Evolutionary conservation across 2,329 filamentous ascomycete genomes (phyloP).

Genomic region (Colletotrichum higginsianum): DNA sequence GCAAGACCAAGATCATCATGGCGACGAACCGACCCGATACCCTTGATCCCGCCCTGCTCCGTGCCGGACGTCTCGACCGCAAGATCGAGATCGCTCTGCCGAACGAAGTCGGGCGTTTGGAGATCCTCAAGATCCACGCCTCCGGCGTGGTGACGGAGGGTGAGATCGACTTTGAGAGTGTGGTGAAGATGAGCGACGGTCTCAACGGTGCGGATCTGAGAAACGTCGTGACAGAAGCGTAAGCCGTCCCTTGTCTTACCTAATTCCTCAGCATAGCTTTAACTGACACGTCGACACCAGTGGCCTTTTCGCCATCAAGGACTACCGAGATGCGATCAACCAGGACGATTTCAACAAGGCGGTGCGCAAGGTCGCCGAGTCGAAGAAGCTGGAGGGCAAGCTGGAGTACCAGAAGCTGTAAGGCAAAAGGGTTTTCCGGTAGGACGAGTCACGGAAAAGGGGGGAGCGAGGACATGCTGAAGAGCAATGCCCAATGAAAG

Average conservation of each 20-base stretch:
- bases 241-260: slow-evolving; percentile 61
- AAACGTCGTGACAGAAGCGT: slow-evolving; percentile 99
- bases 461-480: neutral
- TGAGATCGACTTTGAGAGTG: slow-evolving; percentile 98
- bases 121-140: slow-evolving; percentile 98
- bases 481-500: slow-evolving; percentile 6
- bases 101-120: slow-evolving; percentile 95
- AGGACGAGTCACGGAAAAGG: slow-evolving; percentile 12
- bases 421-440: neutral
- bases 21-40: slow-evolving; percentile 98
- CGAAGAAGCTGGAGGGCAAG: slow-evolving; percentile 99
- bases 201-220: slow-evolving; percentile 97
- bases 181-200: slow-evolving; percentile 99
- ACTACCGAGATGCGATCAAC: slow-evolving; percentile 95
- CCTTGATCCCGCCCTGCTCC: slow-evolving; percentile 90
- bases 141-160: slow-evolving; percentile 89
- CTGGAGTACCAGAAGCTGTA: slow-evolving; percentile 96
- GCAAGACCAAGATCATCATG: slow-evolving; percentile 99
- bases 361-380: slow-evolving; percentile 95
- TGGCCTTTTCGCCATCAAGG: slow-evolving; percentile 97
- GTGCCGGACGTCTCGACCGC: slow-evolving; percentile 92
- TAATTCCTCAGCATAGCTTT: slow-evolving; percentile 20
- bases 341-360: slow-evolving; percentile 99
- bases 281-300: slow-evolving; percentile 62
- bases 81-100: slow-evolving; percentile 98